Percentiles rank a stretch among this genome's conserved stretches.
These are phyloP conservation scores for Escovopsis sp. DNA, from an alignment of 2,329 filamentous ascomycete genomes.

Conservation along the genomic window DNA sequence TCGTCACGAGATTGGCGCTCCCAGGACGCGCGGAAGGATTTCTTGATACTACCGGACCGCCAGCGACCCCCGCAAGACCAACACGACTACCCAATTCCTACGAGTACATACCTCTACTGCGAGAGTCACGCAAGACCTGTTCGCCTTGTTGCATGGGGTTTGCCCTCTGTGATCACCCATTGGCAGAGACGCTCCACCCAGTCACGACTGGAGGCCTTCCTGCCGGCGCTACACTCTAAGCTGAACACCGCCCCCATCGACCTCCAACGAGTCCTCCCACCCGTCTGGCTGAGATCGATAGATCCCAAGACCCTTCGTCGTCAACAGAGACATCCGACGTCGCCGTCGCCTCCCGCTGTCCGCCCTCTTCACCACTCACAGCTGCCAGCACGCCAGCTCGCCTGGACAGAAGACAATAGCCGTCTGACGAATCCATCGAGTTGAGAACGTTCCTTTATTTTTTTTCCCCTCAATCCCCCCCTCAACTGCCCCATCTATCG, in stretches of 20 bases:
- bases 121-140: constrained; percentile 6
- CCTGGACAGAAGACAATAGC: no score
- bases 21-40: no score
- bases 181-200: no score
- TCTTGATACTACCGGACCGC: not conserved
- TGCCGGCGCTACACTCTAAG: constrained; percentile 6
- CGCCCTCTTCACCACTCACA: constrained; percentile 1
- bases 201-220: constrained; percentile 5
- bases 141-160: not conserved
- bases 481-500: no score
- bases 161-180: no score
- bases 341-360: not conserved
- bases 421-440: no score
- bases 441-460: no score
- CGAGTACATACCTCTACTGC: no score
- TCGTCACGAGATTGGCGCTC: not conserved
- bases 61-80: not conserved
- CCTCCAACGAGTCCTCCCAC: constrained; percentile 1
- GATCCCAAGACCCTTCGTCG: no score
- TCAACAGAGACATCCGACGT: not conserved
- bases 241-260: constrained; percentile 1
- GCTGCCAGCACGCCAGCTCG: no score
- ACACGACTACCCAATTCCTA: no score
- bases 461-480: no score
- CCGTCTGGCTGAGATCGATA: not conserved